Conservation (phyloP, 2,329 filamentous ascomycete genomes). For the Calonectria hongkongensis region DNA sequence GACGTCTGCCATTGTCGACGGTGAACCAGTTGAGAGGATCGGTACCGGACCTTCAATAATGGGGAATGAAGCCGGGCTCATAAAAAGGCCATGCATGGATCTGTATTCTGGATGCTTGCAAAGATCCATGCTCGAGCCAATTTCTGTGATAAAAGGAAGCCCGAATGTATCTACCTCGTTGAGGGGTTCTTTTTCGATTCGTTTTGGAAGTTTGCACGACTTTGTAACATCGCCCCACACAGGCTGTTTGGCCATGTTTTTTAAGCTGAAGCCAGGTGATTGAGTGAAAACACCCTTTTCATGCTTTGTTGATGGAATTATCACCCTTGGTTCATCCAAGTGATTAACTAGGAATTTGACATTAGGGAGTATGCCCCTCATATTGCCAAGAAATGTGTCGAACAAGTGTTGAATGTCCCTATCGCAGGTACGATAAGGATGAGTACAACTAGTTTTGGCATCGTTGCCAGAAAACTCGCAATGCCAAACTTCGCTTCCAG, state of each 20-base stretch:
- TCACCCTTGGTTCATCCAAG: constrained; percentile 68
- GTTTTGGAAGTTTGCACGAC: constrained; percentile 48
- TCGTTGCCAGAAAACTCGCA: constrained; percentile 57
- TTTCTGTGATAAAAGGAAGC: constrained; percentile 62
- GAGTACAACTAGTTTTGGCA: constrained; percentile 57
- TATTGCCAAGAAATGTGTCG: constrained; percentile 54
- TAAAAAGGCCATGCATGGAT: constrained; percentile 66
- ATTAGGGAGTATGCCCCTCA: constrained; percentile 58
- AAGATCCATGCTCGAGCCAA: constrained; percentile 58
- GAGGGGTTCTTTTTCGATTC: not conserved
- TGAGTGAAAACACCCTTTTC: not conserved
- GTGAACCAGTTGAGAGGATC: constrained; percentile 66
- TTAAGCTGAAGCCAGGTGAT: constrained; percentile 44
- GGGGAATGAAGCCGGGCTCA: constrained; percentile 64
- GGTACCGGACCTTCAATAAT: constrained; percentile 65
- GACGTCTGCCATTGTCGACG: constrained; percentile 71
- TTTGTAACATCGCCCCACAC: constrained; percentile 59
- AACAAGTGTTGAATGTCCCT: constrained; percentile 58
- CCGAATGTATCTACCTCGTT: constrained; percentile 47
- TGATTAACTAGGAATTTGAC: constrained; percentile 67
- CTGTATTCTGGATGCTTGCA: constrained; percentile 67
- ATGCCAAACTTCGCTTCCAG: constrained; percentile 60
- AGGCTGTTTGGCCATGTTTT: constrained; percentile 53
- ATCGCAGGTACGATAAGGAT: constrained; percentile 58
- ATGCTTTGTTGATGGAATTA: constrained; percentile 53